A percentile compares a stretch with the other conserved stretches of the same genome.
phyloP scores from a whole-genome alignment of 2,329 filamentous ascomycete species.

The Xylaria sp. region DNA sequence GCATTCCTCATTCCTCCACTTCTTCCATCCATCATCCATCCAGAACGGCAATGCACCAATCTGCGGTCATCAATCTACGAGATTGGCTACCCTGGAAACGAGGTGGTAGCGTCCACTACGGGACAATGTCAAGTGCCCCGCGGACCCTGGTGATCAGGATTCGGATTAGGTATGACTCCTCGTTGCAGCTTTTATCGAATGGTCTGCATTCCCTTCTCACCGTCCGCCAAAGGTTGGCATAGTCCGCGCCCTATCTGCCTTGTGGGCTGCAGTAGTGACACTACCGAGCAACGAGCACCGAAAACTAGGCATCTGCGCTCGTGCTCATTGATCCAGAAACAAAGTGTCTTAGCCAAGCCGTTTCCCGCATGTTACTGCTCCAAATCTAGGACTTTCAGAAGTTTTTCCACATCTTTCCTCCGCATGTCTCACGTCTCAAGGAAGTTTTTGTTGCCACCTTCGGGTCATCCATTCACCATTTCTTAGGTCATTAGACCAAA shows the following conservation, averaged over 20 bases:
- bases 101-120: not conserved
- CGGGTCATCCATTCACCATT: not conserved
- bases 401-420: slow-evolving; percentile 30
- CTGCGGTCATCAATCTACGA: not conserved
- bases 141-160: slow-evolving; percentile 26
- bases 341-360: slow-evolving; percentile 2
- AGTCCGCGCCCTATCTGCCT: slow-evolving; percentile 35
- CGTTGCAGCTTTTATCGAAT: slow-evolving; percentile 14
- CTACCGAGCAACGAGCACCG: not conserved
- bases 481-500: slow-evolving; percentile 6
- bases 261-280: slow-evolving; percentile 13
- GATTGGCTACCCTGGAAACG: slow-evolving; percentile 9
- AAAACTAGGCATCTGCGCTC: not conserved
- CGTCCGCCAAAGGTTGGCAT: slow-evolving; percentile 1
- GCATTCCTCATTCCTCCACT: not conserved
- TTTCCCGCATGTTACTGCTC: not conserved
- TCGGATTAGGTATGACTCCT: slow-evolving; percentile 32
- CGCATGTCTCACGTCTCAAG: not conserved
- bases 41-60: not conserved
- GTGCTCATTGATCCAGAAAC: not conserved
- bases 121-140: slow-evolving; percentile 20
- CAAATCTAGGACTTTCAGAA: slow-evolving; percentile 25
- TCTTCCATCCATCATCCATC: not conserved
- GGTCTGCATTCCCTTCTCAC: slow-evolving; percentile 4
- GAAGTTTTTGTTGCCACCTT: slow-evolving; percentile 18